Conservation (phyloP, 495 filamentous ascomycete species). For the Corynascus novoguineensis region DNA sequence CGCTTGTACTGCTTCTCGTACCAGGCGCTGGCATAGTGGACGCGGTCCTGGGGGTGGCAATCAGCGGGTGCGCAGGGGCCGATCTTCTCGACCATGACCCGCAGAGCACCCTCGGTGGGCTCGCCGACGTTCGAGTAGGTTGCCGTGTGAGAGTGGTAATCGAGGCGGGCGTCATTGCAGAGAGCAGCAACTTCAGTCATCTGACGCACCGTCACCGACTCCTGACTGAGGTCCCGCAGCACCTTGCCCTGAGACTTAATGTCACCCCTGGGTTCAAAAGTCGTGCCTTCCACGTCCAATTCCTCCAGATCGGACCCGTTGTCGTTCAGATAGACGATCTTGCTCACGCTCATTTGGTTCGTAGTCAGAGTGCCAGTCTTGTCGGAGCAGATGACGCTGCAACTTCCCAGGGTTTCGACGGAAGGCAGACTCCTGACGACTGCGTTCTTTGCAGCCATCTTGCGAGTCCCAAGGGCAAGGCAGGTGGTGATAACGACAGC, state of each 20-base stretch:
- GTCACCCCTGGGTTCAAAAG: constrained; percentile 78
- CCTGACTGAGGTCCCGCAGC: constrained; percentile 61
- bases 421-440: constrained; percentile 94
- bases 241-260: constrained; percentile 62
- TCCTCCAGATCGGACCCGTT: constrained; percentile 74
- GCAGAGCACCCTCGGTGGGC: constrained; percentile 90
- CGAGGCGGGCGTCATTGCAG: constrained; percentile 84
- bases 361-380: constrained; percentile 98
- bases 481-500: constrained; percentile 98
- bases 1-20: constrained; percentile 71
- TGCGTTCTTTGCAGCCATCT: constrained; percentile 98
- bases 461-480: constrained; percentile 87
- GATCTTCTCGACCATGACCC: constrained; percentile 90
- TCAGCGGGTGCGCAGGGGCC: constrained; percentile 50
- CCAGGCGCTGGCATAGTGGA: constrained; percentile 76
- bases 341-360: constrained; percentile 98
- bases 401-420: constrained; percentile 96
- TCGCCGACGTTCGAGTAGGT: constrained; percentile 85
- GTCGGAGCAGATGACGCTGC: constrained; percentile 99
- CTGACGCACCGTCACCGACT: constrained; percentile 73
- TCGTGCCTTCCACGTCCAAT: constrained; percentile 87
- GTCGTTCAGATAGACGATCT: constrained; percentile 74
- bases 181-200: constrained; percentile 82
- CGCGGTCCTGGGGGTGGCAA: constrained; percentile 46
- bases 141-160: constrained; percentile 68